phyloP scores from a whole-genome alignment of 2,329 filamentous ascomycete species.

The Diaporthe sp. region DNA sequence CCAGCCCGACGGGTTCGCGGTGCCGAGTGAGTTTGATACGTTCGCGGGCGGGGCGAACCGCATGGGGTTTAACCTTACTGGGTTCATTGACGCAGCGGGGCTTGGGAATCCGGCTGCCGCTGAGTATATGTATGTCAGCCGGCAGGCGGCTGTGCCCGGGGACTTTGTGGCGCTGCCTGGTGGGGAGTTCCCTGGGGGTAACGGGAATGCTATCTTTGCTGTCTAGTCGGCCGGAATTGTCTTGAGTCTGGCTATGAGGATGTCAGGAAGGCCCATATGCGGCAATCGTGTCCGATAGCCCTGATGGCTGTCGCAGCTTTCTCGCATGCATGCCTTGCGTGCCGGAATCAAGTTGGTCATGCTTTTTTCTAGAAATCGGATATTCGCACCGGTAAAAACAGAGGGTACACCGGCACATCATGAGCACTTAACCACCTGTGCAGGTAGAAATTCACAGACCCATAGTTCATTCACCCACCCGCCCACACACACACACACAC shows the following conservation, averaged over 20 bases:
- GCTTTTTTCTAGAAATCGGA: too few species aligned
- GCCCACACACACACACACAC: too few species aligned
- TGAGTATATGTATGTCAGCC: constrained; percentile 36
- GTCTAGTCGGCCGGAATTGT: not conserved
- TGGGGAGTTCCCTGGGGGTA: constrained; percentile 32
- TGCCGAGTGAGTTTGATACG: constrained; percentile 20
- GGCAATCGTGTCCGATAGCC: not conserved
- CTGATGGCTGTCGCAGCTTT: too few species aligned
- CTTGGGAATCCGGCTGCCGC: constrained; percentile 34
- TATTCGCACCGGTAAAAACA: too few species aligned
- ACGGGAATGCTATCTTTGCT: constrained; percentile 35
- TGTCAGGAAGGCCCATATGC: not conserved
- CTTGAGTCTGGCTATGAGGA: not conserved
- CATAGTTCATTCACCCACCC: too few species aligned
- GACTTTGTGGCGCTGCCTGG: constrained; percentile 34
- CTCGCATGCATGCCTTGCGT: too few species aligned
- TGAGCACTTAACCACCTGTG: too few species aligned
- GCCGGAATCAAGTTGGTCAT: too few species aligned
- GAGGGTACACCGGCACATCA: too few species aligned
- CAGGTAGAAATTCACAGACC: too few species aligned
- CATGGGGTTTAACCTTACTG: constrained; percentile 27
- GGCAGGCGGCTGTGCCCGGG: constrained; percentile 26
- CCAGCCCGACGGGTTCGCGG: constrained; percentile 29
- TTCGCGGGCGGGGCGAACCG: constrained; percentile 32
- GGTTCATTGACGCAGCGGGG: constrained; percentile 30